Evolutionary conservation across 805 yeast species (phyloP).

Genomic region (Hanseniaspora pseudoguilliermondii): DNA sequence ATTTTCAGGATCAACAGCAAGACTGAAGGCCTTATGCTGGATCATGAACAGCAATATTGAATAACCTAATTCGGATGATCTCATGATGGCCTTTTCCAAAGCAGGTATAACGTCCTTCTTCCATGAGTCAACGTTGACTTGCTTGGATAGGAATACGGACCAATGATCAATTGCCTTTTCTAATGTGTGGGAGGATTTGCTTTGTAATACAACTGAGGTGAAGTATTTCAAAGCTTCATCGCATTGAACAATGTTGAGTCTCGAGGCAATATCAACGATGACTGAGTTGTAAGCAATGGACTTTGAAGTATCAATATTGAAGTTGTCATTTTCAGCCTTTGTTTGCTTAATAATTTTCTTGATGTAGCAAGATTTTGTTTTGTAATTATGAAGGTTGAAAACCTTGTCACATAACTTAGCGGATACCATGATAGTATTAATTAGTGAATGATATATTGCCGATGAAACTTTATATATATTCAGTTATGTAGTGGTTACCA

Average conservation of each 20-base stretch:
- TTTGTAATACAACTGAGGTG: not conserved
- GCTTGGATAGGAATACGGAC: not conserved
- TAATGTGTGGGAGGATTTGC: not conserved
- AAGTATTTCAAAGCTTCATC: not conserved
- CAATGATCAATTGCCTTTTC: not conserved
- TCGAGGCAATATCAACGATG: not conserved
- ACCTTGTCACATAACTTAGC: constrained; percentile 16
- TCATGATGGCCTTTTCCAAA: constrained; percentile 58
- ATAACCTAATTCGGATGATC: constrained; percentile 66
- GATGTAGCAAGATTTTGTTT: constrained; percentile 13
- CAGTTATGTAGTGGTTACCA: no score
- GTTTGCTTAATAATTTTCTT: not conserved
- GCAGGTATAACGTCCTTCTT: constrained; percentile 32
- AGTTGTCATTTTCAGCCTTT: not conserved
- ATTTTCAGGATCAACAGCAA: not conserved
- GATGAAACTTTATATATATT: no score
- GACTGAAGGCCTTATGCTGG: not conserved
- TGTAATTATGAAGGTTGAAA: constrained; percentile 18
- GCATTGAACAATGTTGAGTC: not conserved
- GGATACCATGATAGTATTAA: not conserved
- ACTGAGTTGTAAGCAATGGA: constrained; percentile 2
- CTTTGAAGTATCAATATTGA: not conserved
- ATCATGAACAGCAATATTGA: constrained; percentile 41
- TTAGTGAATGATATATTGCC: not conserved
- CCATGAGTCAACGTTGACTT: not conserved